Evolutionary conservation across 768 basidiomycete species (phyloP), one percentile per base, ranked within the genome.

Genomic region (Lentinula sp.): DNA sequence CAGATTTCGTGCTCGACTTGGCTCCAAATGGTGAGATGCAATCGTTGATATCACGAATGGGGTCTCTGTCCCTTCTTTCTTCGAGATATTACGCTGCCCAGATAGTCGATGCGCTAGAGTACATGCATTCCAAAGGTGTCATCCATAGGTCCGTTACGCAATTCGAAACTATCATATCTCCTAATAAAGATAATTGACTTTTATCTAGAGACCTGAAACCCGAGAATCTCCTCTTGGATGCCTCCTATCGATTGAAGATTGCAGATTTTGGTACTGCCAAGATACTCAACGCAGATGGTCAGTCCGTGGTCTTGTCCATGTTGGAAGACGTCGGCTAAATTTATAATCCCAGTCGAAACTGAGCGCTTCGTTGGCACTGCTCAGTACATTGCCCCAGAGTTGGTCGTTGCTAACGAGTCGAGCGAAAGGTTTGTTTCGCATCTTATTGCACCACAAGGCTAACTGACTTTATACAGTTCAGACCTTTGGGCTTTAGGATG

Each of bases 401-500:
- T 98, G 6, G 76, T 96, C 32, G 82, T 90, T 64, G 75, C 76
- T 39, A 84, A 82, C 60, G 87, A 88, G 69, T 91, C 90, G 6
- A 87, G 87, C 64, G 85, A 81, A 74, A 87, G 91, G 93, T 93
- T 62, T 60, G 76, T 59, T 61, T 49, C 53, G 45, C 28, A 35
- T 33, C 42, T 33, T 66, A 32, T 23, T 52, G 63, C 20, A 20
- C 39, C 43, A 64, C 60, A 65, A 28, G 28, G 50, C 55, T 33
- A 45, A 46, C 7, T 52, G 28, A 23, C 57, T 48, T 60, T 42
- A 59, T 43, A 45, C 61, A 95, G 94, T 63, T 92, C 95, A 43
- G 97, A 98, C 72, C 80, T 94, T 9, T 99, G 96, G 96, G 92
- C 95, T 4, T 80, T 97, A 28, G 97, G 95, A 1, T 98, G 96